Percentiles rank a stretch among this genome's conserved stretches.
Conservation (phyloP, 2,329 filamentous ascomycete species). For the Biscogniauxia marginata region DNA sequence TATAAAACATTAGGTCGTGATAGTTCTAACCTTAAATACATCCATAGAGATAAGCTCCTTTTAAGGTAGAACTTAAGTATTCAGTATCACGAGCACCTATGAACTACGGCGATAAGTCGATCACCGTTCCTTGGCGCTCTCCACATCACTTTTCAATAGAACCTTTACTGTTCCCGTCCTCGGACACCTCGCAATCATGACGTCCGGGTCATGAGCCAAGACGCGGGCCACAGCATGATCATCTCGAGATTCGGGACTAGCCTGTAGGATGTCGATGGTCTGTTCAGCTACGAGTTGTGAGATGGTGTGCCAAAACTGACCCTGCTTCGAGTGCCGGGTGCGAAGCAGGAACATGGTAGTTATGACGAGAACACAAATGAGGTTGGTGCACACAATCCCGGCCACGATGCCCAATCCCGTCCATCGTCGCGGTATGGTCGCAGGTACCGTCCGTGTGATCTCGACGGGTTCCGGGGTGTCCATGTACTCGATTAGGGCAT, state of each 20-base stretch:
- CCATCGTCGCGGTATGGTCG: slow-evolving; percentile 9
- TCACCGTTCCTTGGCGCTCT: neutral
- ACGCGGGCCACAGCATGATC: slow-evolving; percentile 6
- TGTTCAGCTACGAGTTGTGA: slow-evolving; percentile 24
- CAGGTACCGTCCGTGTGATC: slow-evolving; percentile 7
- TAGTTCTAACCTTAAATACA: no score
- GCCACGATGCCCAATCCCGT: slow-evolving; percentile 11
- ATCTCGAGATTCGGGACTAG: slow-evolving; percentile 16
- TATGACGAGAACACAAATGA: slow-evolving; percentile 13
- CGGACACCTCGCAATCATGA: slow-evolving; percentile 11
- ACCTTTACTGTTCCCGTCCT: slow-evolving; percentile 18
- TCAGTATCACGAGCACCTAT: no score
- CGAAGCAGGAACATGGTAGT: slow-evolving; percentile 14
- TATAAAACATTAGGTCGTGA: no score
- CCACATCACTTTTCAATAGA: slow-evolving; percentile 8
- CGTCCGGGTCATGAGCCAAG: slow-evolving; percentile 7
- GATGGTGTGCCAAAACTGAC: slow-evolving; percentile 23
- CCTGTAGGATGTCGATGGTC: slow-evolving; percentile 19
- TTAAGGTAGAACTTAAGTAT: no score
- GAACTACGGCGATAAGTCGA: no score
- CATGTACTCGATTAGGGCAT: slow-evolving; percentile 14
- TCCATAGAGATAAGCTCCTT: no score
- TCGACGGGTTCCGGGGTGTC: slow-evolving; percentile 9
- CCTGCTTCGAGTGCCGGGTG: slow-evolving; percentile 20
- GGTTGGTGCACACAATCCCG: slow-evolving; percentile 11